These are phyloP conservation scores for Astrocystis sublimbata DNA, from an alignment of 495 filamentous ascomycete species.

Conservation along the genomic window DNA sequence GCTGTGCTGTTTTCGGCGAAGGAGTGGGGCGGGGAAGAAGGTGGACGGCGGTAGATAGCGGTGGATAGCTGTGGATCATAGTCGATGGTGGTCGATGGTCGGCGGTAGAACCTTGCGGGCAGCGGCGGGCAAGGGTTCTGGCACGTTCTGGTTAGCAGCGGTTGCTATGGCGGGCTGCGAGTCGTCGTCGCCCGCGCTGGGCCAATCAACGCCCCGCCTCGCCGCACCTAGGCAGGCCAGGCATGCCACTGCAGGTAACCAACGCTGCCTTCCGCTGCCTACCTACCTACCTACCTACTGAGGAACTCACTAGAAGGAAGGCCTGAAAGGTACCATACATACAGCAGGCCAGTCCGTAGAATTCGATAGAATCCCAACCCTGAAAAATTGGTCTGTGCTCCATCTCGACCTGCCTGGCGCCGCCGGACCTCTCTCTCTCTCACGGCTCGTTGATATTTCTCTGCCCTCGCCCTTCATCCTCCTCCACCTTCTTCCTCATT, in stretches of 20 bases:
- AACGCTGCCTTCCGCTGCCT: constrained; percentile 13
- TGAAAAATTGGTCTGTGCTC: constrained; percentile 35
- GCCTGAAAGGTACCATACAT: too few relatives aligned
- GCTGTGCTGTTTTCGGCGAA: constrained; percentile 19
- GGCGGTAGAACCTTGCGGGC: background rate
- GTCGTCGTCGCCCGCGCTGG: background rate
- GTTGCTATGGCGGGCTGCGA: constrained; percentile 20
- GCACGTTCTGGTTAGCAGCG: constrained; percentile 29
- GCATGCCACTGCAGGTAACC: too few relatives aligned
- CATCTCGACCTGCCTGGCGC: constrained; percentile 23
- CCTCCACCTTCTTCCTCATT: constrained; percentile 13
- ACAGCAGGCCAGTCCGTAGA: constrained; percentile 38
- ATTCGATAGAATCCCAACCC: constrained; percentile 40
- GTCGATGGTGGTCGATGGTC: constrained; percentile 4
- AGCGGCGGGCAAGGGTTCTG: constrained; percentile 7
- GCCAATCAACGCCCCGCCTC: constrained; percentile 32
- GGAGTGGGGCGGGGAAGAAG: constrained; percentile 1
- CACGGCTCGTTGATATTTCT: constrained; percentile 23
- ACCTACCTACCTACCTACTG: too few relatives aligned
- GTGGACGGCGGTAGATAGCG: constrained; percentile 10
- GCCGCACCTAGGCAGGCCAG: too few relatives aligned
- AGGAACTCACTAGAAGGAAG: too few relatives aligned
- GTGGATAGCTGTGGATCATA: background rate
- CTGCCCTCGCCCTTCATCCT: constrained; percentile 23
- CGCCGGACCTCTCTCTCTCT: constrained; percentile 18